Evolutionary conservation across 495 filamentous ascomycete species (phyloP), one percentile per base, ranked within the genome.

Genomic region (Penicillium goetzii): DNA sequence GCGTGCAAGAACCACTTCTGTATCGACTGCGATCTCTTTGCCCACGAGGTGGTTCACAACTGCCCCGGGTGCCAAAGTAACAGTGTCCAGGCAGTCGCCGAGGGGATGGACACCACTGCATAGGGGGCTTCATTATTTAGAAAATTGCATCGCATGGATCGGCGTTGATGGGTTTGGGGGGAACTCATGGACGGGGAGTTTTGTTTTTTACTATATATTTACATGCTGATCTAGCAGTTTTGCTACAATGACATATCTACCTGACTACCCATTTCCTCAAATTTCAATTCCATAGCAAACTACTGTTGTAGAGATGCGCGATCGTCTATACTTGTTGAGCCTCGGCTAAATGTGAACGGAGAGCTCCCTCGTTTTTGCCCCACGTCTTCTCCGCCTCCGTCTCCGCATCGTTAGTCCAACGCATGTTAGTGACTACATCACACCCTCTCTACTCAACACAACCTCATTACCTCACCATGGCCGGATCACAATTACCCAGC

Each of bases 1-100:
- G 88, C 85, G 36, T 99, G 95, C 73, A 74, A 82, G 7, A 89
- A 91, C 54, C 92, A 96, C 74, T 99, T 98, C 70, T 99, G 95
- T 82, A 93, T 98, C 66, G 96, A 98, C 73, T 99, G 96, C 71
- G 96, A 98, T 76, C 84, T 97, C 6, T 98, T 92, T 77, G 89
- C 90, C 25, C 95, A 99, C 76, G 92, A 97, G 76, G 86, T 92
- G 4, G 83, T 97, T 45, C 93, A 99, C 74, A 97, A 97, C 72
- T 99, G 95, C 68, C 93, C 95, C 15, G 93, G 93, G 0, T 99
- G 95, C 73, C 90, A 96, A 78, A 91, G 90, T 75, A 81, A 66
- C 57, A 74, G 47, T 15, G 54, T 52, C 1, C 36, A 56, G 33
- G 54, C 23, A 1, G 60, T 56, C 10, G 21, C 61, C 28, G 68